Evolutionary conservation across 306 rosid genomes (phyloP).

Genomic region (Prinsepia uniflora): DNA sequence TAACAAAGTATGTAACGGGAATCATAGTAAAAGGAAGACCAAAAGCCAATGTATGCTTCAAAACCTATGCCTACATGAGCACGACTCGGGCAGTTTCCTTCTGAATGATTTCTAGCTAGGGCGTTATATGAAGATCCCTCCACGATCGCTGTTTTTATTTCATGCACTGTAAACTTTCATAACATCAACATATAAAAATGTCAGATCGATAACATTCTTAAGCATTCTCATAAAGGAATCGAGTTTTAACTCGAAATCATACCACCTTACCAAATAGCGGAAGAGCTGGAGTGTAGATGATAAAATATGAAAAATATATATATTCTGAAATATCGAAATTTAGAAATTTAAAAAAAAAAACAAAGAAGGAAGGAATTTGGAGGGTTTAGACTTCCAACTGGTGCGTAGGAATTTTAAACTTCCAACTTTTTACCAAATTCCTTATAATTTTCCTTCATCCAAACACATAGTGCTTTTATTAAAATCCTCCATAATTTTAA

Average conservation of each 20-base stretch:
- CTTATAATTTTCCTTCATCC: too few relatives aligned
- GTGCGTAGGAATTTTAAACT: too few relatives aligned
- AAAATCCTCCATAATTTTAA: too few relatives aligned
- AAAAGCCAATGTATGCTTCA: conserved; percentile 88
- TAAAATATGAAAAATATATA: neutral
- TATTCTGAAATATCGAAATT: neutral
- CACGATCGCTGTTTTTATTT: conserved; percentile 86
- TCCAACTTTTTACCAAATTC: too few relatives aligned
- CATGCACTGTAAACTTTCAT: conserved; percentile 41
- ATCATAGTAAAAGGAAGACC: conserved; percentile 74
- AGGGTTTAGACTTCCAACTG: too few relatives aligned
- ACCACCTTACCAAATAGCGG: neutral
- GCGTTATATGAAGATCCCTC: conserved; percentile 92
- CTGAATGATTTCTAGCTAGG: conserved; percentile 86
- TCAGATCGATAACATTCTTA: neutral
- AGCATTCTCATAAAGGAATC: neutral
- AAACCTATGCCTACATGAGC: conserved; percentile 76
- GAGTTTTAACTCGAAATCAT: neutral
- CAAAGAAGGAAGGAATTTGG: too few relatives aligned
- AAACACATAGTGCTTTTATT: too few relatives aligned
- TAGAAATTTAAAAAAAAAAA: too few relatives aligned
- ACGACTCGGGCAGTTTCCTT: conserved; percentile 81
- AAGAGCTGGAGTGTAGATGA: neutral
- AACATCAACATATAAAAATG: neutral
- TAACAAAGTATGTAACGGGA: conserved; percentile 79